Conservation (phyloP, 2,329 filamentous ascomycete species). For the Pseudocercospora ulei region DNA sequence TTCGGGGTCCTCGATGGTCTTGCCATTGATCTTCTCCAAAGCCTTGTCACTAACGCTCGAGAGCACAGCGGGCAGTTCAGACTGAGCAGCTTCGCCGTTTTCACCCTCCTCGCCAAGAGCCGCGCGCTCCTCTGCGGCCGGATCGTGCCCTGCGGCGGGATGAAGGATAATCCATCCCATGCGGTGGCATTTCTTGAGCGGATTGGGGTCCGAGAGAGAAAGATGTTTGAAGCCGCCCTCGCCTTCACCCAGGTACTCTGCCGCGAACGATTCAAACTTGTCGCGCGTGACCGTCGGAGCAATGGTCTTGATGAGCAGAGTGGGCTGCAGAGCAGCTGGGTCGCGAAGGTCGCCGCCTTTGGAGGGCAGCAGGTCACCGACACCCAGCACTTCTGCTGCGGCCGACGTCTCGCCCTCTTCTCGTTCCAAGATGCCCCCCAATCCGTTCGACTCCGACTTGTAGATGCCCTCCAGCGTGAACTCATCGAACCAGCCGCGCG, state of each 20-base stretch:
- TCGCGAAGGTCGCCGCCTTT: slow-evolving; percentile 79
- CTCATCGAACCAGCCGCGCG: slow-evolving; percentile 78
- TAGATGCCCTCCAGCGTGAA: slow-evolving; percentile 90
- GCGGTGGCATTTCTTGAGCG: slow-evolving; percentile 89
- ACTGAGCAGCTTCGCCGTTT: slow-evolving; percentile 12
- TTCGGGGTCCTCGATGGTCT: slow-evolving; percentile 88
- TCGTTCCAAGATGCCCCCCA: slow-evolving; percentile 76
- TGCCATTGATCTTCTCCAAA: slow-evolving; percentile 88
- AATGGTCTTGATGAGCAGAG: slow-evolving; percentile 93
- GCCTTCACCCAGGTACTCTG: slow-evolving; percentile 81
- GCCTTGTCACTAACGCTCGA: slow-evolving; percentile 55
- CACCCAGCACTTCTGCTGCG: slow-evolving; percentile 82
- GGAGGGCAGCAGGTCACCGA: slow-evolving; percentile 78
- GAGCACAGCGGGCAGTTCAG: slow-evolving; percentile 12
- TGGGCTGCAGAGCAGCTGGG: slow-evolving; percentile 78
- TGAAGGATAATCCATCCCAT: slow-evolving; percentile 98
- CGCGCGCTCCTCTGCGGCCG: slow-evolving; percentile 60
- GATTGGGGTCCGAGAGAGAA: slow-evolving; percentile 91
- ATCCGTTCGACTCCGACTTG: slow-evolving; percentile 82
- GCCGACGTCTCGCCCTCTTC: slow-evolving; percentile 91
- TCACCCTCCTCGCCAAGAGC: slow-evolving; percentile 21
- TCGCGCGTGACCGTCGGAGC: slow-evolving; percentile 89
- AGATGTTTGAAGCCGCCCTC: slow-evolving; percentile 93
- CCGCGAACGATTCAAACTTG: slow-evolving; percentile 89
- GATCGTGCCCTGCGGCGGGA: slow-evolving; percentile 57